Base-by-base conservation (phyloP, 2,329 filamentous ascomycete genomes). In the Botrytis pseudocinerea region DNA sequence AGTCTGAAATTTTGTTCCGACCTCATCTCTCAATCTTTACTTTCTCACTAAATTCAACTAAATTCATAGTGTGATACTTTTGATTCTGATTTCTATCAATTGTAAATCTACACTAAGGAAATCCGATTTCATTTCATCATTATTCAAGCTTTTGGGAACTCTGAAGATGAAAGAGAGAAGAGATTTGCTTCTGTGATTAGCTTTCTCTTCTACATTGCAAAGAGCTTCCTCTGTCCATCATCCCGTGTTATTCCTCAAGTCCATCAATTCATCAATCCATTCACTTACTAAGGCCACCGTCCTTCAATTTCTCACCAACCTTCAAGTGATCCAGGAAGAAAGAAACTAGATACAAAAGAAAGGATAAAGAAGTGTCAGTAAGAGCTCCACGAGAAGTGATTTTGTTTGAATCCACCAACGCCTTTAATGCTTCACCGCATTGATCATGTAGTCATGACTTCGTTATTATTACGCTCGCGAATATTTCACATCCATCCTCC, bases 261-360 rank as follows among this genome's bases (percentile, higher is more conserved):
- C 35, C 25, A 54, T 68, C 64, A 9, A 66, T 51, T 9, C 46
- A 64, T 51, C 32, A 16, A 40, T 40, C 46, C 25, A 28, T n/a
- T 38, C 46, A 40, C 54, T 85, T 28, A 57, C 51, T n/a, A 89
- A 89, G 20, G 16, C 12, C 35, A 62, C 38, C 9, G 25, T 42
- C 18, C 64, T 28, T 42, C 46, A 22, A 40, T 20, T 51, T 66
- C 32, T 28, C 18, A 18, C 18, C 12, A 42, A n/a, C 38, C 8
- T 62, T n/a, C 16, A 40, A 62, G 60, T n/a, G 14, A 40, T n/a
- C 25, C 12, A 9, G 60, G 12, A 62, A n/a, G 22, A 63, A 63
- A 63, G 25, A 63, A 42, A 44, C n/a, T 18, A 63, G 44, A 63
- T 35, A 20, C 16, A 28, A 54, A 28, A 46, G 42, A 54, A 28